phyloP scores from a whole-genome alignment of 352 stramenopile species.

The Phytophthora sp. region DNA sequence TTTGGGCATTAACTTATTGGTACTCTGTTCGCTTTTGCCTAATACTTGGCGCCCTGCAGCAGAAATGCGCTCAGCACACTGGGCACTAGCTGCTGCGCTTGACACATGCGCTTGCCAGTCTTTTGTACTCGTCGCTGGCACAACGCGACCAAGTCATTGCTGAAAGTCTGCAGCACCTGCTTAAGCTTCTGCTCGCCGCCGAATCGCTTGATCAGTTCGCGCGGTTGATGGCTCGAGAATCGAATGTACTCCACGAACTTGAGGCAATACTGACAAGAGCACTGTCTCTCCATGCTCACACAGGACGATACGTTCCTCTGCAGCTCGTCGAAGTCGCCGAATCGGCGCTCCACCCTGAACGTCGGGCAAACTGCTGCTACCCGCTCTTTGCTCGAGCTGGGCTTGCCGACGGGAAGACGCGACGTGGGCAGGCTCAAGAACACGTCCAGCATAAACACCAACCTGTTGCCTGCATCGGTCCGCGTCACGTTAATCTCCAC shows the following conservation, averaged over 20 bases:
- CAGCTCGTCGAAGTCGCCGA: constrained; percentile 56
- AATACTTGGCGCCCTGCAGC: constrained; percentile 20
- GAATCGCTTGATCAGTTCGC: constrained; percentile 40
- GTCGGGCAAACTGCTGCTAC: constrained; percentile 16
- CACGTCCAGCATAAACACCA: constrained; percentile 55
- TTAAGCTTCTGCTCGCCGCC: constrained; percentile 38
- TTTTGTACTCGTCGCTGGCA: constrained; percentile 32
- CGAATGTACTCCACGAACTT: constrained; percentile 51
- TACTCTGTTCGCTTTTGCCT: not conserved
- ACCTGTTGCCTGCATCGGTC: constrained; percentile 21
- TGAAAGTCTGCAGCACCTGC: constrained; percentile 43
- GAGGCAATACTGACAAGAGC: constrained; percentile 56
- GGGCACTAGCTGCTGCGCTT: constrained; percentile 42
- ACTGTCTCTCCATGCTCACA: constrained; percentile 44
- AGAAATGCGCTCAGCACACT: constrained; percentile 47
- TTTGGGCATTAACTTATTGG: not conserved
- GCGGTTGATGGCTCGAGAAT: constrained; percentile 44
- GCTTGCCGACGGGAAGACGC: constrained; percentile 28
- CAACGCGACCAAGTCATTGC: constrained; percentile 47
- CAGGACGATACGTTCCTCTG: constrained; percentile 36
- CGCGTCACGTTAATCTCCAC: constrained; percentile 49
- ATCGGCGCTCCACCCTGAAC: constrained; percentile 50
- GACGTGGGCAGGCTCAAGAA: constrained; percentile 42
- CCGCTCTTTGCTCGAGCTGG: constrained; percentile 10
- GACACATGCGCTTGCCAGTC: constrained; percentile 35